phyloP scores from a whole-genome alignment of 345 rosid genomes.

The Eucalyptus rudis region DNA sequence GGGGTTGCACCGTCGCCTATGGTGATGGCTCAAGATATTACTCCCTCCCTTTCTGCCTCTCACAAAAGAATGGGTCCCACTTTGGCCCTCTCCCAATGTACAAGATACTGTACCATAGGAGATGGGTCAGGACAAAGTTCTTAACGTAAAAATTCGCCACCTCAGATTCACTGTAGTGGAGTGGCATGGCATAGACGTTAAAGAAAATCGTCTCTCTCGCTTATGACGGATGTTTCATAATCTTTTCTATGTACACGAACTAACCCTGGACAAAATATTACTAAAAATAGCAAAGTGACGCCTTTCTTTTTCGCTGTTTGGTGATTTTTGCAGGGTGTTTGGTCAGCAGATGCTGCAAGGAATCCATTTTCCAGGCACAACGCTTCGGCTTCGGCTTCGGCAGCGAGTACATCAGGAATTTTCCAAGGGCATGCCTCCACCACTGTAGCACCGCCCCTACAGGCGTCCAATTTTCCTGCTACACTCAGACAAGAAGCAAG shows the following conservation, averaged over 20 bases:
- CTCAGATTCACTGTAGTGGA: not conserved
- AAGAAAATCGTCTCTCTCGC: not conserved
- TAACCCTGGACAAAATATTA: not conserved
- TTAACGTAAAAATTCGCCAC: not conserved
- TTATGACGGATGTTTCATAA: not conserved
- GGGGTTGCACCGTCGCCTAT: not conserved
- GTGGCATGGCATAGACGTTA: not conserved
- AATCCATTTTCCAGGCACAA: conserved; percentile 51
- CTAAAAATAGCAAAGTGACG: not conserved
- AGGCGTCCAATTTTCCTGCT: not conserved
- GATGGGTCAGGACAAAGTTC: not conserved
- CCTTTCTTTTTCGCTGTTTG: not conserved
- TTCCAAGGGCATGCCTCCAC: not conserved
- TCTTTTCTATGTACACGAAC: not conserved
- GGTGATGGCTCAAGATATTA: not conserved
- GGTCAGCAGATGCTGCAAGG: conserved; percentile 42
- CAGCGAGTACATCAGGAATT: not conserved
- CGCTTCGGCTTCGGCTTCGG: conserved; percentile 8
- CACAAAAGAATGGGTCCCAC: not conserved
- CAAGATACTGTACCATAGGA: not conserved
- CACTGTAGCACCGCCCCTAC: not conserved
- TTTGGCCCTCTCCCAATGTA: not conserved
- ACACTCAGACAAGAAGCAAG: not conserved
- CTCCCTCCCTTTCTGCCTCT: not conserved
- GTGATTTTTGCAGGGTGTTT: conserved; percentile 47